Evolutionary conservation across 2,329 filamentous ascomycete species (phyloP).

Genomic region (Clonostachys rhizophaga): DNA sequence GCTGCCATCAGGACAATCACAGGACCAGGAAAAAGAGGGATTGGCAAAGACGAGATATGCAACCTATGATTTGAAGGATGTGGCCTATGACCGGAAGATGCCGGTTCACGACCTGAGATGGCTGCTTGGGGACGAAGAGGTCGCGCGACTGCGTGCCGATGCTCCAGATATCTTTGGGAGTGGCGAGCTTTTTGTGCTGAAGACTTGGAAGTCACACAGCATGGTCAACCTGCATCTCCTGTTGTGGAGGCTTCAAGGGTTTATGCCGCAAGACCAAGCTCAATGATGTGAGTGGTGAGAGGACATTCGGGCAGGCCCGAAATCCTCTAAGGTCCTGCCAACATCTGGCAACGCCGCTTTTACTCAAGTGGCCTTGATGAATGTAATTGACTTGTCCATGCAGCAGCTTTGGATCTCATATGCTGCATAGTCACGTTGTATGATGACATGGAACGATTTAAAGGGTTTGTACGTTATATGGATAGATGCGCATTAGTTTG

Average conservation of each 20-base stretch:
- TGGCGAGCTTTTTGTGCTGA: conserved; percentile 35
- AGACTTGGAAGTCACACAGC: conserved; percentile 23
- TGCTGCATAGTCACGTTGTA: no score
- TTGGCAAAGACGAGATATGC: conserved; percentile 24
- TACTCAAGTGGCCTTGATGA: no score
- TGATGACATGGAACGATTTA: no score
- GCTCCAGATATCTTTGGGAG: conserved; percentile 3
- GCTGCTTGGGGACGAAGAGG: conserved; percentile 44
- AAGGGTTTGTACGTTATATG: no score
- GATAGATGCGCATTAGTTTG: no score
- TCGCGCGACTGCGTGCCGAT: conserved; percentile 26
- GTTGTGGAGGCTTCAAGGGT: conserved; percentile 57
- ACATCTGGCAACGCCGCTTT: no score
- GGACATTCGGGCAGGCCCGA: no score
- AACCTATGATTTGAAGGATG: conserved; percentile 33
- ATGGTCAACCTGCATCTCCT: conserved; percentile 40
- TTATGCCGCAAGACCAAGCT: no score
- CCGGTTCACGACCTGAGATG: conserved; percentile 46
- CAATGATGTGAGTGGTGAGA: no score
- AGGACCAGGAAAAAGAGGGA: conserved; percentile 10
- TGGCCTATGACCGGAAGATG: conserved; percentile 27
- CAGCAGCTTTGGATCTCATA: no score
- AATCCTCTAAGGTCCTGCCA: no score
- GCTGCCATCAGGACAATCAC: conserved; percentile 12
- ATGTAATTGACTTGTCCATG: no score